A percentile compares a stretch with the other conserved stretches of the same genome.
Evolutionary conservation across 768 basidiomycete species (phyloP).

Genomic region (Gloeostereum incarnatum): DNA sequence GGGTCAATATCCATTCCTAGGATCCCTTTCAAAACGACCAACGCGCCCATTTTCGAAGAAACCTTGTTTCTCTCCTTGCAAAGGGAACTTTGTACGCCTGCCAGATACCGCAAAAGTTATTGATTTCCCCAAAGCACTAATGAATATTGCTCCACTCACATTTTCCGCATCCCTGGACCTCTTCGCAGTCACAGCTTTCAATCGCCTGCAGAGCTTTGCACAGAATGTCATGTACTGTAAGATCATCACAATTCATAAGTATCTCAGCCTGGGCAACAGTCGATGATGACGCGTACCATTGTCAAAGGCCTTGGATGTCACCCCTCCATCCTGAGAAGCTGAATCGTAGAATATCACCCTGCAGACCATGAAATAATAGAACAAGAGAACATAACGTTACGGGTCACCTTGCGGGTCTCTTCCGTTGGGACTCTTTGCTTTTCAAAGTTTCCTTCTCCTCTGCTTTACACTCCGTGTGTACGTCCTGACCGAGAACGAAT

Average conservation of each 20-base stretch:
- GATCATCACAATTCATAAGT: constrained; percentile 3
- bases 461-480: constrained; percentile 79
- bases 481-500: constrained; percentile 57
- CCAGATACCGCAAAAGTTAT: not conserved
- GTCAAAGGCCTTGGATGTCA: constrained; percentile 76
- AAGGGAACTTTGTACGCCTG: constrained; percentile 56
- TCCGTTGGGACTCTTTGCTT: constrained; percentile 37
- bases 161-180: constrained; percentile 46
- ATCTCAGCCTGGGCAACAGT: too few species aligned
- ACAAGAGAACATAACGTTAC: constrained; percentile 4
- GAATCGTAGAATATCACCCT: constrained; percentile 80
- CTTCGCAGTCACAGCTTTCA: constrained; percentile 51
- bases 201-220: constrained; percentile 47
- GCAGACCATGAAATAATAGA: not conserved
- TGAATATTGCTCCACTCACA: too few species aligned
- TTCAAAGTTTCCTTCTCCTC: constrained; percentile 62
- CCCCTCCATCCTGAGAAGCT: constrained; percentile 58
- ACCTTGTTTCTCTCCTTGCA: constrained; percentile 73
- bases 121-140: not conserved
- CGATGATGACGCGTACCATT: constrained; percentile 37
- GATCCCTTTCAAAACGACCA: constrained; percentile 52
- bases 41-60: constrained; percentile 67
- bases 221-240: constrained; percentile 47
- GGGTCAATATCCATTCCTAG: constrained; percentile 35
- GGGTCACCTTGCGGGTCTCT: constrained; percentile 56